phyloP scores from a whole-genome alignment of 495 filamentous ascomycete species.

The Neurospora sp. region DNA sequence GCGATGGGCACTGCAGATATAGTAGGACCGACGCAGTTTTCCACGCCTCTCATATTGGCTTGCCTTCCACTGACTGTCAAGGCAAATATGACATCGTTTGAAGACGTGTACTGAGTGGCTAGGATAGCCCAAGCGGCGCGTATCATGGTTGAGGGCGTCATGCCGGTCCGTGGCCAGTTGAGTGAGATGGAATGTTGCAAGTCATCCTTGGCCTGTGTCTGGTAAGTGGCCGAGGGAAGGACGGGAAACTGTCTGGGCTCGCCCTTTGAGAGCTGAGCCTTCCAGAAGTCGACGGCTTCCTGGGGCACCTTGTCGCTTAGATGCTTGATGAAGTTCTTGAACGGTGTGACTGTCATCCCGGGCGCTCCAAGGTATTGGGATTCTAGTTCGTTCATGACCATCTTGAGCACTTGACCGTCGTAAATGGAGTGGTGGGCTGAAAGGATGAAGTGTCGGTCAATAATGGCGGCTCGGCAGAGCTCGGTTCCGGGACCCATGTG shows the following conservation, averaged over 20 bases:
- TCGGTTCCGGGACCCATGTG: neutral
- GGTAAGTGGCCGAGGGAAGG: constrained; percentile 6
- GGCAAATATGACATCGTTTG: constrained; percentile 35
- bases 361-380: constrained; percentile 2
- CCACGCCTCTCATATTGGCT: constrained; percentile 33
- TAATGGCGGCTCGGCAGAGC: constrained; percentile 17
- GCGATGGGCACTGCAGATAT: constrained; percentile 51
- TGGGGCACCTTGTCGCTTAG: constrained; percentile 10
- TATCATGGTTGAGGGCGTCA: constrained; percentile 19
- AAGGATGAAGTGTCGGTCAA: constrained; percentile 32
- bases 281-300: neutral
- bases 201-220: neutral
- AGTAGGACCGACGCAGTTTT: constrained; percentile 39
- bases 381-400: constrained; percentile 13
- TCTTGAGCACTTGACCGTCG: constrained; percentile 49
- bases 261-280: neutral
- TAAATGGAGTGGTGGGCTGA: constrained; percentile 56
- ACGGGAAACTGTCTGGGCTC: constrained; percentile 12
- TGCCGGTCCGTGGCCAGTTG: neutral
- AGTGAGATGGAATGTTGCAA: neutral
- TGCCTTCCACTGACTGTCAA: constrained; percentile 35
- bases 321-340: constrained; percentile 35
- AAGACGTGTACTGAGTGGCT: constrained; percentile 25
- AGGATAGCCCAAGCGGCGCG: constrained; percentile 36
- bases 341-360: constrained; percentile 10